These are phyloP conservation scores for Coccomyxa subellipsoidea DNA, from an alignment of 163 green algal genomes.

Conservation along the genomic window DNA sequence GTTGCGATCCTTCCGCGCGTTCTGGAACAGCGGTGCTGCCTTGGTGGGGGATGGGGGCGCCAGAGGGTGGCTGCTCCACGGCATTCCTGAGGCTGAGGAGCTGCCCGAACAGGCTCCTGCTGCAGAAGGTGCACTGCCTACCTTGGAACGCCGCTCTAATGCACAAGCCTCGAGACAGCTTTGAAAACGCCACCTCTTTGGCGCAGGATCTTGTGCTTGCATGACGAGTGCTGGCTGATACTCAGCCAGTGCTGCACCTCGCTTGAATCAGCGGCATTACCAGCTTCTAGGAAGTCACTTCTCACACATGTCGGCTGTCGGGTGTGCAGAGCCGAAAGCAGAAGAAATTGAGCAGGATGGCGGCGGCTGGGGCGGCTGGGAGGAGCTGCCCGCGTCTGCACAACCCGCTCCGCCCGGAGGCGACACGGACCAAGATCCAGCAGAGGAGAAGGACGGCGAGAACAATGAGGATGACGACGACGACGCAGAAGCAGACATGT, in stretches of 20 bases:
- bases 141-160: background rate
- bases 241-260: no score
- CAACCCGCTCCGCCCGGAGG: background rate
- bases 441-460: slow-evolving; percentile 4
- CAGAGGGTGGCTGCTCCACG: slow-evolving; percentile 45
- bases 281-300: no score
- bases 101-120: background rate
- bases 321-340: background rate
- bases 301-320: no score
- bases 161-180: background rate
- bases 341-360: slow-evolving; percentile 28
- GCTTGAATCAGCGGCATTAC: no score
- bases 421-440: background rate
- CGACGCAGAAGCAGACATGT: slow-evolving; percentile 27
- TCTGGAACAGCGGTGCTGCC: slow-evolving; percentile 47
- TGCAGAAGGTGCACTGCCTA: background rate
- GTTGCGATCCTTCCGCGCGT: slow-evolving; percentile 44
- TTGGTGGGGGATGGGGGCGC: slow-evolving; percentile 58
- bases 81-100: background rate
- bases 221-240: no score
- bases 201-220: no score
- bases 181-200: no score
- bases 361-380: slow-evolving; percentile 40
- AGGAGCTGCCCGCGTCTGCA: slow-evolving; percentile 16
- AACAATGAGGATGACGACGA: slow-evolving; percentile 9